phyloP scores from a whole-genome alignment of 2,329 filamentous ascomycete genomes.

The Orbilia blumenaviensis region DNA sequence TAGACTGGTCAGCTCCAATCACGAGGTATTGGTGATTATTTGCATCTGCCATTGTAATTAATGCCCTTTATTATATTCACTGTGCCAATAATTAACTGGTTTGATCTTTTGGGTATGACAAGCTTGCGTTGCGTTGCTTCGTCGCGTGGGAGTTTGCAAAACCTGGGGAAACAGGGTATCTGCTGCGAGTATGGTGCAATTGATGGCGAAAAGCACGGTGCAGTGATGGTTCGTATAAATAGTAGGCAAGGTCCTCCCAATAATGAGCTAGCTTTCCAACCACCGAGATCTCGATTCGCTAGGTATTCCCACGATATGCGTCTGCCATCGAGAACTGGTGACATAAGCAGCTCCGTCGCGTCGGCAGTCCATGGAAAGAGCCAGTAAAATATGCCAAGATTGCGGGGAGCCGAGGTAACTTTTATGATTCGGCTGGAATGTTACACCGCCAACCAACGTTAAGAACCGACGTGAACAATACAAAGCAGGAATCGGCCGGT shows the following conservation, averaged over 20 bases:
- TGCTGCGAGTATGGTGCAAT: conserved; percentile 7
- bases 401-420: conserved; percentile 51
- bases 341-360: conserved; percentile 6
- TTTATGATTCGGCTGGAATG: conserved; percentile 19
- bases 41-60: not conserved
- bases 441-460: conserved; percentile 6
- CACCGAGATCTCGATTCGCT: too few relatives aligned
- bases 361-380: not conserved
- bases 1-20: conserved; percentile 47
- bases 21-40: conserved; percentile 32
- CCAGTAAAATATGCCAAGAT: conserved; percentile 4
- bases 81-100: not conserved
- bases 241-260: not conserved
- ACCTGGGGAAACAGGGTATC: conserved; percentile 2
- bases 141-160: not conserved
- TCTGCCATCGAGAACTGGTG: not conserved
- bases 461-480: not conserved
- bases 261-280: too few relatives aligned
- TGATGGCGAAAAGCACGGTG: not conserved
- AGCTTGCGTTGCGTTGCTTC: not conserved
- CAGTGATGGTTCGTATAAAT: not conserved
- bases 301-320: too few relatives aligned
- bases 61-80: not conserved
- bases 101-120: too few relatives aligned
- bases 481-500: not conserved